Evolutionary conservation across 148 eudicot genomes (phyloP), one percentile per base, ranked within the genome.

Genomic region (Euryodendron excelsum): DNA sequence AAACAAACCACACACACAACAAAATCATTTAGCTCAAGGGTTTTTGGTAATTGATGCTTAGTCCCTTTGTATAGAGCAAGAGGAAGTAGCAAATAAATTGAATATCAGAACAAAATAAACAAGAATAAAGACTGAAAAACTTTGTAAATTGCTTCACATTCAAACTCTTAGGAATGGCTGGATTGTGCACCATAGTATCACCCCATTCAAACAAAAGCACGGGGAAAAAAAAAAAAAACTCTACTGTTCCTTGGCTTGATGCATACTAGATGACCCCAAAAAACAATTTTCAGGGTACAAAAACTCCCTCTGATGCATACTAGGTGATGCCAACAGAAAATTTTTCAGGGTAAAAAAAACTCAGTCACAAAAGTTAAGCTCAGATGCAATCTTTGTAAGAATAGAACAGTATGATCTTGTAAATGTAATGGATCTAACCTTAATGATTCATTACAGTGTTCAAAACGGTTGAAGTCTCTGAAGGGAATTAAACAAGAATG

Each of bases 231-330:
- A n/a, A n/a, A n/a, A n/a, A n/a, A n/a, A n/a, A n/a, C n/a, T n/a
- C n/a, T n/a, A n/a, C n/a, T n/a, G 37, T 74, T 81, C 75, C 82
- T 65, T 71, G 67, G 77, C 65, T 77, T 41, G 61, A 44, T 18
- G 34, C 58, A 37, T 48, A 72, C 79, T 11, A 60, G n/a, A 74
- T 69, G 64, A 72, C 37, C 8, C 37, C 0, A 60, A 69, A 37
- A 58, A 8, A 59, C 31, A 10, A 61, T 56, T 25, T 48, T 72
- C 64, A 27, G 64, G 33, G 64, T 23, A 60, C 64, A 47, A 1
- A 31, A 63, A 63, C 10, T n/a, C n/a, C n/a, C n/a, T n/a, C n/a
- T 41, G 61, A 44, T 18, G 34, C 58, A 37, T 48, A 72, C 79
- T 11, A 60, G n/a, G 69, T 69, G 64, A 72, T 28, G 31, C 10